Percentiles rank a stretch among this genome's conserved stretches.
Evolutionary conservation across 2,329 filamentous ascomycete genomes (phyloP).

Genomic region (Fonsecaea pedrosoi): DNA sequence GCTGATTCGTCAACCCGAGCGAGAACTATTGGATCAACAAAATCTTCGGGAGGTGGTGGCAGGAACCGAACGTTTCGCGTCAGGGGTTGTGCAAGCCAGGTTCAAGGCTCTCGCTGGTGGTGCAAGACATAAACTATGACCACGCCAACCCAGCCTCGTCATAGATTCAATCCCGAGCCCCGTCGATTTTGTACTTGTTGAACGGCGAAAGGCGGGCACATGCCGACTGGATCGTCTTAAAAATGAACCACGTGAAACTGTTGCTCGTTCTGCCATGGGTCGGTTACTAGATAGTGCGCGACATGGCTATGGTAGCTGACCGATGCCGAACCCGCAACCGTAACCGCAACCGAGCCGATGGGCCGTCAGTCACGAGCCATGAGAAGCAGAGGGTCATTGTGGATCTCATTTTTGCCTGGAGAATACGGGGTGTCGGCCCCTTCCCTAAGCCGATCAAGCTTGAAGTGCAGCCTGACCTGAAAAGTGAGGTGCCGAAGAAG

Average conservation of each 20-base stretch:
- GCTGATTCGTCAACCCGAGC: slow-evolving; percentile 75
- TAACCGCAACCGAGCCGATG: neutral
- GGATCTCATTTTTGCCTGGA: neutral
- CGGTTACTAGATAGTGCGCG: too few species aligned
- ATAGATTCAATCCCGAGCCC: neutral
- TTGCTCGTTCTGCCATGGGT: too few species aligned
- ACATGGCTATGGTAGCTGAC: neutral
- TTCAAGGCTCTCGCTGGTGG: neutral
- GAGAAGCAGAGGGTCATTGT: neutral
- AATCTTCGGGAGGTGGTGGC: slow-evolving; percentile 84
- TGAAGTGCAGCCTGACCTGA: neutral
- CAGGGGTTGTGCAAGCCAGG: neutral
- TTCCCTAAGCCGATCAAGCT: neutral
- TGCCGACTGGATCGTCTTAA: too few species aligned
- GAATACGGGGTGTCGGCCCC: neutral
- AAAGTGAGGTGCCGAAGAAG: neutral
- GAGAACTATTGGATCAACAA: slow-evolving; percentile 74
- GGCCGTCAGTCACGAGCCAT: too few species aligned
- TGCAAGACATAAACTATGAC: slow-evolving; percentile 2
- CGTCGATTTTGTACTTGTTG: neutral
- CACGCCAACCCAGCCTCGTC: neutral
- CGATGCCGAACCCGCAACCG: neutral
- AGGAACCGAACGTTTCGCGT: slow-evolving; percentile 52
- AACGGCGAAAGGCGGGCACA: too few species aligned
- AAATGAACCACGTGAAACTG: too few species aligned